Percentiles rank a stretch among this genome's conserved stretches.
These are phyloP conservation scores for Cephaloascus albidus DNA, from an alignment of 805 yeast genomes.

Conservation along the genomic window DNA sequence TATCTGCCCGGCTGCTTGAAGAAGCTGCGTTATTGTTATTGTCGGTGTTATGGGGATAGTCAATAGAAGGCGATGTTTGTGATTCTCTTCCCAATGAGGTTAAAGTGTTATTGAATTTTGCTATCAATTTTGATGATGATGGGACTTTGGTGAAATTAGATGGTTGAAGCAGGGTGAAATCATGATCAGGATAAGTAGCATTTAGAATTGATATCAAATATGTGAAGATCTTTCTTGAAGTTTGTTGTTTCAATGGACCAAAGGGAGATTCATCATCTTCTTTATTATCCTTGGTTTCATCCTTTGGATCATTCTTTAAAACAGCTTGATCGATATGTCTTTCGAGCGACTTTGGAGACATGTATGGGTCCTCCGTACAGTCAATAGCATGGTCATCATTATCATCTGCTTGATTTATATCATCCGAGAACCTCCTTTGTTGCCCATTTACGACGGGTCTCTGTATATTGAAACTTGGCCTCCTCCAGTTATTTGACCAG, in stretches of 20 bases:
- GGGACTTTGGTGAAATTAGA: slow-evolving; percentile 49
- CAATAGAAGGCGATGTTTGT: no score
- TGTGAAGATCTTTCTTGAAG: slow-evolving; percentile 84
- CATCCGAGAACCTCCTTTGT: no score
- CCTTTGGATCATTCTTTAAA: slow-evolving; percentile 9
- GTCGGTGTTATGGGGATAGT: no score
- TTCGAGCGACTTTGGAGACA: slow-evolving; percentile 13
- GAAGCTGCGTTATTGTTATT: no score
- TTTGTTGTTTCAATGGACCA: slow-evolving; percentile 83
- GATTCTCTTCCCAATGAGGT: slow-evolving; percentile 38
- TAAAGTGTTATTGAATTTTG: slow-evolving; percentile 70
- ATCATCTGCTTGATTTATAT: no score
- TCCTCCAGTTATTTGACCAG: no score
- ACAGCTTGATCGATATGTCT: slow-evolving; percentile 4
- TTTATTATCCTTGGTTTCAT: not conserved
- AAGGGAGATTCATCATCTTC: slow-evolving; percentile 57
- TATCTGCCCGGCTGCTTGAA: no score
- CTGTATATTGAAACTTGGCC: no score
- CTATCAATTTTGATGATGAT: slow-evolving; percentile 45
- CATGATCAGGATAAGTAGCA: slow-evolving; percentile 93
- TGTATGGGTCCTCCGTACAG: not conserved
- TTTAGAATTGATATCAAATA: slow-evolving; percentile 84
- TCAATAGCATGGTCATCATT: not conserved
- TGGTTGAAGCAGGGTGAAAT: slow-evolving; percentile 82
- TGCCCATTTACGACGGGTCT: no score